Evolutionary conservation across 2,329 filamentous ascomycete genomes (phyloP).

Genomic region (Monosporascus cannonballus): DNA sequence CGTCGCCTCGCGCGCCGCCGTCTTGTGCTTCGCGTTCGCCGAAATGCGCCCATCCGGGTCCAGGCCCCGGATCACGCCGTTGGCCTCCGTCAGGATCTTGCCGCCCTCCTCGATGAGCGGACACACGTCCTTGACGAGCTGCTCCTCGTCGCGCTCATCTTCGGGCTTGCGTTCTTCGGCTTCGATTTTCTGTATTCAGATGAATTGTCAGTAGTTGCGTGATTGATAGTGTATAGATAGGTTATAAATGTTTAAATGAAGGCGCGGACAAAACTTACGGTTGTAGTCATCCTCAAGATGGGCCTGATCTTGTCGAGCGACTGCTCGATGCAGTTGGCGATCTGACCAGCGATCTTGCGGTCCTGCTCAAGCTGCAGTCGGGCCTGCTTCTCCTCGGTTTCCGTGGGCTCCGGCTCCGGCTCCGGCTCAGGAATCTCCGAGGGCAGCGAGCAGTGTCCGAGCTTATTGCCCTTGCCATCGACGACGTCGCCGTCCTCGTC

Average conservation of each 20-base stretch:
- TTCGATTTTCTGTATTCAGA: slow-evolving; percentile 59
- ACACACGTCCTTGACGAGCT: slow-evolving; percentile 78
- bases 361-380: slow-evolving; percentile 58
- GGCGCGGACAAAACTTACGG: slow-evolving; percentile 42
- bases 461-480: slow-evolving; percentile 59
- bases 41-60: slow-evolving; percentile 86
- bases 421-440: slow-evolving; percentile 44
- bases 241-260: too few relatives aligned
- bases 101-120: slow-evolving; percentile 83
- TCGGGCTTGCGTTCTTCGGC: slow-evolving; percentile 72
- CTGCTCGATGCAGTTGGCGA: slow-evolving; percentile 66
- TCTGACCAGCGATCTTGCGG: slow-evolving; percentile 69
- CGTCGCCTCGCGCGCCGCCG: slow-evolving; percentile 66
- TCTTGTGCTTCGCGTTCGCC: slow-evolving; percentile 76
- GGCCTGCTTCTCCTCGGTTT: slow-evolving; percentile 51
- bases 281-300: slow-evolving; percentile 79
- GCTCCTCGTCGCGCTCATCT: slow-evolving; percentile 85
- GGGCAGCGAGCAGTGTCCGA: slow-evolving; percentile 64
- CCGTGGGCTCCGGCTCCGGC: slow-evolving; percentile 34
- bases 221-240: not conserved
- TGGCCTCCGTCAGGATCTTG: slow-evolving; percentile 77
- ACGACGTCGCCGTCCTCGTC: slow-evolving; percentile 67
- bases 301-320: slow-evolving; percentile 80
- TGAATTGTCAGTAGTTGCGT: slow-evolving; percentile 22
- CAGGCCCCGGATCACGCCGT: slow-evolving; percentile 78